Evolutionary conservation across 352 stramenopile genomes (phyloP), one percentile per base, ranked within the genome.

Genomic region (Elongisporangium senticosum): DNA sequence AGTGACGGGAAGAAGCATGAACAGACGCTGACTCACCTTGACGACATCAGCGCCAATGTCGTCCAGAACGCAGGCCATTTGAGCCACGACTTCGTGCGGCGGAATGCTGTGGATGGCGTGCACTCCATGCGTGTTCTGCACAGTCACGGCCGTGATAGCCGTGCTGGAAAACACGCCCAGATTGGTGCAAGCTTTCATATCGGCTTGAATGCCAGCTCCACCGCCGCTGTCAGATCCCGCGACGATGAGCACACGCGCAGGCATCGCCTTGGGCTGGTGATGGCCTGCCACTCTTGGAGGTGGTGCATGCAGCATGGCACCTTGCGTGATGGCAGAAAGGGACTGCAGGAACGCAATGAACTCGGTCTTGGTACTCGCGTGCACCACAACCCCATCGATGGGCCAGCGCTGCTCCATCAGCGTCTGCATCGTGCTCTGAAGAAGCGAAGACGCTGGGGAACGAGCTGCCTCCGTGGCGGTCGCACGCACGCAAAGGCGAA

Each of bases 121-220:
- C 15, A 86, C 75, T n/a, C 75, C 75, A 5, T 58, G 51, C 7
- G 89, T 87, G 67, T 83, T 79, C 63, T 97, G 83, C 15, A 97
- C 87, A n/a, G 95, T 98, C 56, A 98, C 69, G 13, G 88, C 93
- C 1, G 92, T 98, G 65, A 98, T 79, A 1, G 90, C 93, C 10
- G 80, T 95, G 71, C 74, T 94, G 65, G 62, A 82, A 76, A 79
- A 91, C 39, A 76, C 75, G 15, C 87, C 89, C 43, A 97, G 79
- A 26, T 80, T 76, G 26, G 91, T 90, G 50, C 96, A 97, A 13
- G 93, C 74, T 63, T 96, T 95, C 60, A 98, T 67, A 61, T 98
- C 95, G 14, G 95, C 95, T 71, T 98, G 93, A 54, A 98, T 92
- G 28, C 95, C 95, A 4, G 95, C 95, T 2, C 73, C 73, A 3